These are phyloP conservation scores for Arthrobotrys iridis DNA, from an alignment of 2,329 filamentous ascomycete species.

Conservation along the genomic window DNA sequence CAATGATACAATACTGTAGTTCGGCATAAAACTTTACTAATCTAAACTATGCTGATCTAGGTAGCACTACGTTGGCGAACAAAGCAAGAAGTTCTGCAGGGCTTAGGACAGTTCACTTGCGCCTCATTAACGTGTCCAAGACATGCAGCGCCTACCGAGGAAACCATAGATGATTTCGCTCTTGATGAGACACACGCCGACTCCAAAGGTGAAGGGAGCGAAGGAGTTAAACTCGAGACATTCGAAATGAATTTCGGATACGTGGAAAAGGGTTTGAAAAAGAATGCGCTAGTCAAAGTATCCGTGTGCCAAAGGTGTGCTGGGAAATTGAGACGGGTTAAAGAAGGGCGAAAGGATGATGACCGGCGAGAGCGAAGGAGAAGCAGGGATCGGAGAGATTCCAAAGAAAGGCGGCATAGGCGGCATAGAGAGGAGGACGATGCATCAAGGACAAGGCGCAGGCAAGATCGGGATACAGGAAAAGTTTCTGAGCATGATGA, in stretches of 20 bases:
- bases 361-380: constrained; percentile 17
- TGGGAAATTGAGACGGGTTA: constrained; percentile 54
- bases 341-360: constrained; percentile 39
- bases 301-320: constrained; percentile 57
- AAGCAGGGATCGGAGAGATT: constrained; percentile 27
- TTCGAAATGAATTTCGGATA: constrained; percentile 59
- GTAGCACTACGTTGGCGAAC: constrained; percentile 59
- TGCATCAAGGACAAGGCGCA: constrained; percentile 8
- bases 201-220: not conserved
- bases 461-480: not conserved
- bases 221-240: constrained; percentile 38
- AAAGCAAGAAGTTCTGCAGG: constrained; percentile 58
- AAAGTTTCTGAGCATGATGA: constrained; percentile 1
- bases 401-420: constrained; percentile 17
- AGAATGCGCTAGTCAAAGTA: constrained; percentile 58
- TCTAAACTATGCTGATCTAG: constrained; percentile 25
- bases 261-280: constrained; percentile 56
- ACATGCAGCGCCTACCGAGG: constrained; percentile 54
- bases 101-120: constrained; percentile 58
- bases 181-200: constrained; percentile 22
- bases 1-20: not conserved
- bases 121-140: constrained; percentile 56
- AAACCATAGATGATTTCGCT: constrained; percentile 18
- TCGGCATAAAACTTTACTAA: not conserved
- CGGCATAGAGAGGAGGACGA: constrained; percentile 10